Base-by-base conservation (phyloP, 2,329 filamentous ascomycete species). In the Ilyonectria destructans region DNA sequence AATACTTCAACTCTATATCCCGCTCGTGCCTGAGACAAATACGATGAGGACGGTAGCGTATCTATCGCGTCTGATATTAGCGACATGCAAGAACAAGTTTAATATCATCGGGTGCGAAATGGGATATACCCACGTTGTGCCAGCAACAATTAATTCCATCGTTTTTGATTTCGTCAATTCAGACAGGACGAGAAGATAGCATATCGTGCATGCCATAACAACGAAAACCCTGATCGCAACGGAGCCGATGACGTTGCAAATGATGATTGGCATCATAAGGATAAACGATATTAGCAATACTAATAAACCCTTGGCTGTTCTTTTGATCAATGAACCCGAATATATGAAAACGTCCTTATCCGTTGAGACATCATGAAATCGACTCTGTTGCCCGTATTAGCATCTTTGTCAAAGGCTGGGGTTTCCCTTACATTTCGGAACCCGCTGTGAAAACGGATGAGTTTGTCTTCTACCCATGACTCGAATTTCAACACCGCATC, bases 101-200 rank as follows among this genome's bases (percentile, higher is more conserved):
- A 26, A 26, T 26, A 26, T 26, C 4, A 26, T 26, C 26, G 26
- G 26, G 4, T 33, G 31, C 1, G 12, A 33, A 33, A 33, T 33
- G 12, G 8, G 12, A 33, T 26, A 21, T 8, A 77, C 72, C 35
- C n/a, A 65, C 62, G 62, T 65, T 35, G 62, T 43, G 10, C 62
- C 62, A 35, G 56, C 56, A 15, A 65, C 33, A 15, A 60, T 55
- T 13, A 65, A 9, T 45, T 65, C 62, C 17, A 65, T 55, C 29
- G 57, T 55, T 35, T 37, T 65, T 13, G 55, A 46, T 10, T 19
- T 43, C 4, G 55, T 59, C 15, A 65, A 8, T 12, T n/a, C 37
- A 3, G 55, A 43, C 3, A 65, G 29, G 2, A 62, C 8, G 7
- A 49, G 23, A 6, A 66, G 19, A 26, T 40, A 66, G 4, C 2